A percentile compares a stretch with the other conserved stretches of the same genome.
phyloP scores from a whole-genome alignment of 768 basidiomycete genomes.

The Naematelia aurantialba region DNA sequence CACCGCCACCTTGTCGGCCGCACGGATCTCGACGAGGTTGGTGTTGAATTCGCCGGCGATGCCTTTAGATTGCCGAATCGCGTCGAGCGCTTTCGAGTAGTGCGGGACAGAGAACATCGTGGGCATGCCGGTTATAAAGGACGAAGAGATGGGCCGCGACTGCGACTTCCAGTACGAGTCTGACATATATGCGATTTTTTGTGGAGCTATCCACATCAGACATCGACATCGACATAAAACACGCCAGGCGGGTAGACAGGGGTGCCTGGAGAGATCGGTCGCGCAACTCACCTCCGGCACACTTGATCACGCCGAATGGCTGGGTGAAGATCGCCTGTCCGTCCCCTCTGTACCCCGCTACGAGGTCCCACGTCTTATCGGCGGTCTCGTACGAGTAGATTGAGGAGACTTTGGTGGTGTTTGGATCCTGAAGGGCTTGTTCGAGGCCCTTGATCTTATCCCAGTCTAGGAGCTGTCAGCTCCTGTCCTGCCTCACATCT shows the following conservation, averaged over 20 bases:
- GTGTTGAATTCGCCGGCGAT: slow-evolving; percentile 77
- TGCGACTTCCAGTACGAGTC: slow-evolving; percentile 63
- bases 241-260: too few species aligned
- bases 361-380: slow-evolving; percentile 82
- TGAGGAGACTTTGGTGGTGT: slow-evolving; percentile 72
- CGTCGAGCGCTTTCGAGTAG: slow-evolving; percentile 81
- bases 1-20: slow-evolving; percentile 68
- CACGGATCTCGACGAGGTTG: slow-evolving; percentile 74
- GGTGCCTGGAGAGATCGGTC: too few species aligned
- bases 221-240: too few species aligned
- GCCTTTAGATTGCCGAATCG: slow-evolving; percentile 70
- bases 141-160: slow-evolving; percentile 58
- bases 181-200: slow-evolving; percentile 46
- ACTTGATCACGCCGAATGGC: slow-evolving; percentile 87
- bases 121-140: slow-evolving; percentile 87
- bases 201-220: too few species aligned
- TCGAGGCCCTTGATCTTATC: slow-evolving; percentile 67
- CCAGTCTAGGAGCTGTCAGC: slow-evolving; percentile 56
- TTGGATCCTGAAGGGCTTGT: slow-evolving; percentile 69
- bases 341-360: slow-evolving; percentile 72
- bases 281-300: slow-evolving; percentile 58
- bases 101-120: slow-evolving; percentile 97
- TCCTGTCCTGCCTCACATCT: neutral
- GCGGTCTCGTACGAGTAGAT: slow-evolving; percentile 88
- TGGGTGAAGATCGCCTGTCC: slow-evolving; percentile 85